Conservation (phyloP, 441 rosid genomes). For the Jatropha podagrica region DNA sequence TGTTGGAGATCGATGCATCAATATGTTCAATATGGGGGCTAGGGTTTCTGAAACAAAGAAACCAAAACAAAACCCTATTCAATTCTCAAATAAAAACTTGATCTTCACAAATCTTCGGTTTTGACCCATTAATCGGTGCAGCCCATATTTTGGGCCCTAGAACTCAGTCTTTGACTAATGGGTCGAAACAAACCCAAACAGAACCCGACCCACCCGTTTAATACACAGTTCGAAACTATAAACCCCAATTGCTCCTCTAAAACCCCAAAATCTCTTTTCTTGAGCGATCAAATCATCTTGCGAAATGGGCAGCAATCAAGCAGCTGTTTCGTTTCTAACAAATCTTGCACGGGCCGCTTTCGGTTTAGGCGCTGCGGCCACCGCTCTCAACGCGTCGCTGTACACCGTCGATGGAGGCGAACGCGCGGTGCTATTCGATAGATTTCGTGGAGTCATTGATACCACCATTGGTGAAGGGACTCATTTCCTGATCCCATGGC, state of each 20-base stretch:
- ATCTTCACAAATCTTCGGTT: not conserved
- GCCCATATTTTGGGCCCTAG: not conserved
- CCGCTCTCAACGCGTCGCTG: constrained; percentile 59
- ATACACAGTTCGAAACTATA: too few species aligned
- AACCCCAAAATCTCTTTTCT: constrained; percentile 33
- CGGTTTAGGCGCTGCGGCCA: constrained; percentile 71
- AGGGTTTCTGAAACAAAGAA: constrained; percentile 1
- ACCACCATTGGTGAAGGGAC: constrained; percentile 83
- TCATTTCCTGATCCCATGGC: constrained; percentile 84
- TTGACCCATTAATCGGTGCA: not conserved
- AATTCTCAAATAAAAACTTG: not conserved
- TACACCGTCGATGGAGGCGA: constrained; percentile 97
- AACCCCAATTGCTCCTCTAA: not conserved
- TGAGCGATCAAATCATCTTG: not conserved
- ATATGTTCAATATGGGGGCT: not conserved
- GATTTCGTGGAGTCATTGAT: constrained; percentile 84
- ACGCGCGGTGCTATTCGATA: constrained; percentile 86
- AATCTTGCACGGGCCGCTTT: constrained; percentile 72
- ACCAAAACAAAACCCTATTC: not conserved
- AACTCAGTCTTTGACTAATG: not conserved
- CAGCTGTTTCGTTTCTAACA: constrained; percentile 62
- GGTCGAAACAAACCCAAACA: not conserved
- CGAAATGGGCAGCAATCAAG: constrained; percentile 74
- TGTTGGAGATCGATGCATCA: not conserved
- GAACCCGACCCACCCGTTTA: not conserved